Evolutionary conservation across 1,284 basidiomycete species (phyloP).

Genomic region (Spongiforma sp.): DNA sequence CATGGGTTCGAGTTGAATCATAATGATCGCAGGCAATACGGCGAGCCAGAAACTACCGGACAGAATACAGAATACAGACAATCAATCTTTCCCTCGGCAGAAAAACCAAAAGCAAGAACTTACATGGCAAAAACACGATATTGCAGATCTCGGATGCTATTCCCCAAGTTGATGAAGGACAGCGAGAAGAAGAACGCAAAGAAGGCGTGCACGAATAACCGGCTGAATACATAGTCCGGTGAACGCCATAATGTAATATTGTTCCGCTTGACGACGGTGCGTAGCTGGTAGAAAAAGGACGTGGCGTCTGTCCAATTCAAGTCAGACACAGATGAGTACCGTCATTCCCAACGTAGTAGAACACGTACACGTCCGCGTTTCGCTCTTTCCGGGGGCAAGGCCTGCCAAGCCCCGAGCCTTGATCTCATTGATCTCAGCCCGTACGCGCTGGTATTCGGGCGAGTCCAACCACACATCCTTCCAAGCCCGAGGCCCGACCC

Average conservation of each 20-base stretch:
- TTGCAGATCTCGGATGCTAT: constrained; percentile 75
- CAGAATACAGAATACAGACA: no score
- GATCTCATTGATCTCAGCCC: constrained; percentile 49
- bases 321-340: constrained; percentile 2
- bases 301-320: constrained; percentile 64
- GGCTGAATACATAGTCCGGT: constrained; percentile 83
- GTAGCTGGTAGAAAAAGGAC: constrained; percentile 80
- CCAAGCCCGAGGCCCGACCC: constrained; percentile 77
- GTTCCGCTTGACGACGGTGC: constrained; percentile 76
- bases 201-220: constrained; percentile 78
- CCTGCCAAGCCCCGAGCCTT: constrained; percentile 47
- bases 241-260: constrained; percentile 83
- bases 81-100: not conserved
- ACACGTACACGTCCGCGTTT: constrained; percentile 53
- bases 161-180: constrained; percentile 80
- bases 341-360: not conserved
- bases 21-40: constrained; percentile 78
- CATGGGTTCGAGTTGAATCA: constrained; percentile 84
- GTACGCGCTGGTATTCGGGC: constrained; percentile 46
- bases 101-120: constrained; percentile 37
- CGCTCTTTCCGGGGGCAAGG: constrained; percentile 44
- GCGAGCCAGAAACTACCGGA: constrained; percentile 65
- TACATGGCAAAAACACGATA: constrained; percentile 85
- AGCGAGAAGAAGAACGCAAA: constrained; percentile 84
- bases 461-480: constrained; percentile 75